Conservation (phyloP, 306 rosid species). For the Medicago ruthenica region DNA sequence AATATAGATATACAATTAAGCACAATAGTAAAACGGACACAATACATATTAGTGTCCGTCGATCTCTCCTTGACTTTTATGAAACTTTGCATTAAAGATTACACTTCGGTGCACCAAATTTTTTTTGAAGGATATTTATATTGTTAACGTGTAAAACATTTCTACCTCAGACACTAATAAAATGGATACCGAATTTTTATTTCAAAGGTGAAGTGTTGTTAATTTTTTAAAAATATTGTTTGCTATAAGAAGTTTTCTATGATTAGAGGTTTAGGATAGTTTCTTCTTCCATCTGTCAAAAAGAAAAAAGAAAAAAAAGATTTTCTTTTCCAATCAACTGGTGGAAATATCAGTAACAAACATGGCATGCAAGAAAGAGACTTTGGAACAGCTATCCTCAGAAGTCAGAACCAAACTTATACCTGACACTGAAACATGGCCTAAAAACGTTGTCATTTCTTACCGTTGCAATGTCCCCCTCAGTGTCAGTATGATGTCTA, state of each 20-base stretch:
- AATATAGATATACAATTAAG: no score
- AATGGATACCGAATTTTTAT: background rate
- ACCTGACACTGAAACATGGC: constrained; percentile 36
- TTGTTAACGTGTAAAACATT: background rate
- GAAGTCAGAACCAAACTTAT: background rate
- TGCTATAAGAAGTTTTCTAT: background rate
- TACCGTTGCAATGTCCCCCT: constrained; percentile 46
- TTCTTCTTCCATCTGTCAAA: no score
- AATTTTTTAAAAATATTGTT: no score
- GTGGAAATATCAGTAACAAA: background rate
- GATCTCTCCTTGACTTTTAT: background rate
- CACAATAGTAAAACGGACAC: no score
- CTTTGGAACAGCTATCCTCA: constrained; percentile 26
- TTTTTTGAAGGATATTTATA: no score
- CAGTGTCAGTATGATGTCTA: constrained; percentile 45
- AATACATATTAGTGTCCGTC: no score
- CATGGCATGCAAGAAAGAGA: constrained; percentile 34
- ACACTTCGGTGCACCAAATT: background rate
- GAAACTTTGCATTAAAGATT: background rate
- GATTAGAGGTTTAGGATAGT: background rate
- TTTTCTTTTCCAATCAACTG: background rate
- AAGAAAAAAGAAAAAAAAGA: background rate
- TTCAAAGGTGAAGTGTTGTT: background rate
- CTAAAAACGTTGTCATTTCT: constrained; percentile 30
- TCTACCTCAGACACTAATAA: no score